Conservation (phyloP, 2,329 filamentous ascomycete species). For the Arachnomyces sp. region DNA sequence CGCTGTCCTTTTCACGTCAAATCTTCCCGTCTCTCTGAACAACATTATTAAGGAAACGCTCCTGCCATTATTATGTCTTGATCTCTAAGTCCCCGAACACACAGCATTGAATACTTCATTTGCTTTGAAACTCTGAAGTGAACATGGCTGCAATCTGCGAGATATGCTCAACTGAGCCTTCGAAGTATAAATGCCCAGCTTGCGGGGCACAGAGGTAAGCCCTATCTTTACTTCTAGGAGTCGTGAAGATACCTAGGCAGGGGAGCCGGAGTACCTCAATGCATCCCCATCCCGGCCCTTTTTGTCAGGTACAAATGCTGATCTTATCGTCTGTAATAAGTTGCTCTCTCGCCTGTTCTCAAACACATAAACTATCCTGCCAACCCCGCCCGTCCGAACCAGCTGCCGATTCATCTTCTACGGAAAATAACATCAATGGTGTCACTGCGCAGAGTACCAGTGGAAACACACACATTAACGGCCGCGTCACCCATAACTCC, state of each 20-base stretch:
- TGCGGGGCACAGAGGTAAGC: constrained; percentile 23
- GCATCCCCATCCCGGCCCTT: no score
- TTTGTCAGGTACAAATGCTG: background rate
- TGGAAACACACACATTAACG: background rate
- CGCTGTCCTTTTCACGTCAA: no score
- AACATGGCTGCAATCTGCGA: constrained; percentile 15
- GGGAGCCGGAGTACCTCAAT: no score
- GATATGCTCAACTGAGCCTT: constrained; percentile 19
- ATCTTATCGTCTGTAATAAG: constrained; percentile 5
- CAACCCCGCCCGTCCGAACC: constrained; percentile 20
- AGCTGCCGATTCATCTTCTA: constrained; percentile 6
- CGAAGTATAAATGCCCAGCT: constrained; percentile 25
- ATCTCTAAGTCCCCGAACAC: background rate
- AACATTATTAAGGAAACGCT: no score
- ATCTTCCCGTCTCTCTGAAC: no score
- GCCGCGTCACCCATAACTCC: background rate
- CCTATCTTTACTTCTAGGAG: background rate
- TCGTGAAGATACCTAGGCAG: no score
- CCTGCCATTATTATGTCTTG: constrained; percentile 1
- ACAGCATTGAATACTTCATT: background rate
- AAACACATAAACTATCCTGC: constrained; percentile 38
- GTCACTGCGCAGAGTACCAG: background rate
- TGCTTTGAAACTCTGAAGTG: background rate
- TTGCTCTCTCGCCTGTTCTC: constrained; percentile 39
- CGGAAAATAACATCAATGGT: background rate